phyloP scores from a whole-genome alignment of 495 filamentous ascomycete species.

The Daldinia decipiens region DNA sequence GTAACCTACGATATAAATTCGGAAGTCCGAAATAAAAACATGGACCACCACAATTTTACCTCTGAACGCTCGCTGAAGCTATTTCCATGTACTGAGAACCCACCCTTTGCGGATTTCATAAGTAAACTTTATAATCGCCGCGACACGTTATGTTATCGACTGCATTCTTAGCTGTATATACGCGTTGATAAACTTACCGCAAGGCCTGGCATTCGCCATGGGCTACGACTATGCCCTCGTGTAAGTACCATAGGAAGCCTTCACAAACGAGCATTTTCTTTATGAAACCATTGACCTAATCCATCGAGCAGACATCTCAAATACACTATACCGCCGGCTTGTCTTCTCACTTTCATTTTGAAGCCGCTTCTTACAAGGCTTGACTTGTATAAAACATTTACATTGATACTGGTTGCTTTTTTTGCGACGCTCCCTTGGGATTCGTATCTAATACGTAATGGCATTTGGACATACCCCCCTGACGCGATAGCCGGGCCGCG shows the following conservation, averaged over 20 bases:
- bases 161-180: background rate
- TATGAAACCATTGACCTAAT: slow-evolving; percentile 3
- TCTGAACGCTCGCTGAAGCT: background rate
- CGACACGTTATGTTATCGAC: slow-evolving; percentile 4
- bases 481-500: slow-evolving; percentile 66
- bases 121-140: slow-evolving; percentile 30
- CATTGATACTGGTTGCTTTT: slow-evolving; percentile 67
- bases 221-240: slow-evolving; percentile 74
- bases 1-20: slow-evolving; percentile 2
- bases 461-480: slow-evolving; percentile 75
- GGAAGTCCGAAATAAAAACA: slow-evolving; percentile 23
- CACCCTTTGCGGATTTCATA: slow-evolving; percentile 16
- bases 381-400: slow-evolving; percentile 67
- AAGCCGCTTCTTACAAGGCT: slow-evolving; percentile 66
- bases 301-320: slow-evolving; percentile 64
- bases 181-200: slow-evolving; percentile 15
- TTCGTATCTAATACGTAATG: slow-evolving; percentile 69
- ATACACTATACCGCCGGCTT: slow-evolving; percentile 72
- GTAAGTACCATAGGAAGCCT: slow-evolving; percentile 54
- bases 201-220: slow-evolving; percentile 53
- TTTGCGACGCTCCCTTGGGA: slow-evolving; percentile 75
- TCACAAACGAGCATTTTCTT: background rate
- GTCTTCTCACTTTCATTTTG: slow-evolving; percentile 65
- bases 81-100: background rate
- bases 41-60: slow-evolving; percentile 14